These are phyloP conservation scores for Plasmopara viticola DNA, from an alignment of 352 stramenopile species.

Conservation along the genomic window DNA sequence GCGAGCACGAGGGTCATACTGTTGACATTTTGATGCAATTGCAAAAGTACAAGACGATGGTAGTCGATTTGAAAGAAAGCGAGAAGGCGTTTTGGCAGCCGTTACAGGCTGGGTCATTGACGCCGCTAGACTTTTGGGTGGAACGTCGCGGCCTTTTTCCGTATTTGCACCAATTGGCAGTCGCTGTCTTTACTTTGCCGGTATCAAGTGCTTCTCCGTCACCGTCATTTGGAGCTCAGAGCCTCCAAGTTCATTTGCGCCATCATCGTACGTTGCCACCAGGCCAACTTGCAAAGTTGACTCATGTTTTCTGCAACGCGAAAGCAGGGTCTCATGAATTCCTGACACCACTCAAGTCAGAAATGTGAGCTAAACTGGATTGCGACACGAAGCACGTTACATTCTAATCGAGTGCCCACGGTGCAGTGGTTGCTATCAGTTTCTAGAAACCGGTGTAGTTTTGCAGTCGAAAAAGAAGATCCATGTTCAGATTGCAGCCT, in stretches of 20 bases:
- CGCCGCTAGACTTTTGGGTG: constrained; percentile 52
- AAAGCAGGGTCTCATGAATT: constrained; percentile 13
- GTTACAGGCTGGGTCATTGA: constrained; percentile 37
- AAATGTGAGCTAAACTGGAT: constrained; percentile 1
- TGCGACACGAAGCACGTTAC: neutral
- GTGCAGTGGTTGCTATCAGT: too few species aligned
- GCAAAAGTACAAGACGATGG: constrained; percentile 40
- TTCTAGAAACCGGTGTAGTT: too few species aligned
- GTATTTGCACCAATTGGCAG: constrained; percentile 52
- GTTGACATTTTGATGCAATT: constrained; percentile 46
- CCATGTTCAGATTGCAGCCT: too few species aligned
- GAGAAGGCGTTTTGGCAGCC: constrained; percentile 55
- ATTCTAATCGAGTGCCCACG: neutral
- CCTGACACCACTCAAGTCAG: neutral
- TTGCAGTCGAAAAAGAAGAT: too few species aligned
- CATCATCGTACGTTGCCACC: constrained; percentile 33
- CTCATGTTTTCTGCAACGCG: constrained; percentile 56
- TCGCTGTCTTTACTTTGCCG: constrained; percentile 49
- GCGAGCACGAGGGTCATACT: constrained; percentile 21
- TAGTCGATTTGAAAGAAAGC: constrained; percentile 43
- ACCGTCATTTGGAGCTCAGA: constrained; percentile 31
- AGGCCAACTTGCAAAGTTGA: constrained; percentile 51
- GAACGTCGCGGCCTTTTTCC: constrained; percentile 46
- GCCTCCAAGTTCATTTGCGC: constrained; percentile 30
- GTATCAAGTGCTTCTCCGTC: constrained; percentile 31